A percentile compares a stretch with the other conserved stretches of the same genome.
Conservation (phyloP, 441 rosid genomes). For the Gossypium aridum region DNA sequence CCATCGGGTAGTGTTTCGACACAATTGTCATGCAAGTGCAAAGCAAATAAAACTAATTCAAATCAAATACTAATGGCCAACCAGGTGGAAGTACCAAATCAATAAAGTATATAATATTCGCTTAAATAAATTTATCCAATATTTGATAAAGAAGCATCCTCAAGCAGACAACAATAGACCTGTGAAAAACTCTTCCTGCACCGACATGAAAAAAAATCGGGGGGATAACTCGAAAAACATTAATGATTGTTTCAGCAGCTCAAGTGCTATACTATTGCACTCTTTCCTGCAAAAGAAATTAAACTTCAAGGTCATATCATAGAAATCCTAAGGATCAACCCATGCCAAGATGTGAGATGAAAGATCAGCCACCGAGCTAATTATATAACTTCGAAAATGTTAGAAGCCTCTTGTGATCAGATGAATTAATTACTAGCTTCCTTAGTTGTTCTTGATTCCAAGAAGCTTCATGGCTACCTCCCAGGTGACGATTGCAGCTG, state of each 20-base stretch:
- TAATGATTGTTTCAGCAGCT: not conserved
- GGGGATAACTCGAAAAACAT: not conserved
- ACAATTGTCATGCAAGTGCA: no score
- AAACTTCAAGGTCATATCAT: not conserved
- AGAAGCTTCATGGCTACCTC: constrained; percentile 74
- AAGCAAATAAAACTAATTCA: not conserved
- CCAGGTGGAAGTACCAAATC: not conserved
- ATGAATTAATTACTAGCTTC: not conserved
- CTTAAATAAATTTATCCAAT: not conserved
- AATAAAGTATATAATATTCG: not conserved
- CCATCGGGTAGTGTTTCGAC: no score
- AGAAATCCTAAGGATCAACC: not conserved
- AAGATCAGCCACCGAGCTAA: constrained; percentile 6
- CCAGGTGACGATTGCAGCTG: constrained; percentile 90
- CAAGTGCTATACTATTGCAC: not conserved
- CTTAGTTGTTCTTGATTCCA: constrained; percentile 48
- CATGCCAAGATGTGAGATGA: not conserved
- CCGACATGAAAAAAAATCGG: not conserved
- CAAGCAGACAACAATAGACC: not conserved
- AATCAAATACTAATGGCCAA: not conserved
- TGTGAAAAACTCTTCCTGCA: not conserved
- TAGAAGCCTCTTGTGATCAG: not conserved
- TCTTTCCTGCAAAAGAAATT: constrained; percentile 1
- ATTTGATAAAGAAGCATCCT: not conserved
- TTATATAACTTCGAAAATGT: constrained; percentile 7